Base-by-base conservation (phyloP, 257 asterid species). In the Henckelia pumila region DNA sequence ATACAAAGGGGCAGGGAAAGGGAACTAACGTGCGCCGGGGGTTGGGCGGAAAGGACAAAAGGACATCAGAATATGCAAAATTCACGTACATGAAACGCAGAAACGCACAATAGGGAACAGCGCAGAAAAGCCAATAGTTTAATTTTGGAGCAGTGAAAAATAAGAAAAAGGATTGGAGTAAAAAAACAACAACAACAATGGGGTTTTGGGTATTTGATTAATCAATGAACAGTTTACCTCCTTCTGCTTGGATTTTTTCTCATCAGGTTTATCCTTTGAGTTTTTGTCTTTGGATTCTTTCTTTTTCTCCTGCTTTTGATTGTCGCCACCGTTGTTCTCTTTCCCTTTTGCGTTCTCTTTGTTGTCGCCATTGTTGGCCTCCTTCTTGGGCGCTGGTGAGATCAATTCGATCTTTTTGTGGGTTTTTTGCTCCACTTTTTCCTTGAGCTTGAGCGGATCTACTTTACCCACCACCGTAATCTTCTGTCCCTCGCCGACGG, bases 401-500 rank as follows among this genome's bases (percentile, higher is more conserved):
- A 91, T 61, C 16, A 91, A 75, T 22, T 86, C 89, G 6, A 91
- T 82, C 13, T 70, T 82, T 44, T 72, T 82, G 75, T 79, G 89
- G 0, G 85, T 77, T 53, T 84, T 89, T 58, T 80, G 59, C 83
- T 87, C 95, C 65, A 85, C 62, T 23, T 67, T 75, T 16, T 79
- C 90, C 55, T 86, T 74, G 68, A 92, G 88, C 77, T 84, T 83
- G 72, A 33, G 69, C 74, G 95, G 88, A 73, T 89, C 88, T 2
- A 85, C 82, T 62, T 82, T 82, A 3, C 96, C 95, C 8, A 76
- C 76, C 71, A 86, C 92, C 29, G 85, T 81, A 26, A 89, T 72
- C 82, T 76, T 89, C 66, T 77, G 81, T 1, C 79, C 77, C 50
- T 74, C 87, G 5, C 72, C 77, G 25, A 87, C 83, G 1, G 50